Conservation (phyloP, 2,329 filamentous ascomycete genomes). For the Colletotrichum higginsianum region DNA sequence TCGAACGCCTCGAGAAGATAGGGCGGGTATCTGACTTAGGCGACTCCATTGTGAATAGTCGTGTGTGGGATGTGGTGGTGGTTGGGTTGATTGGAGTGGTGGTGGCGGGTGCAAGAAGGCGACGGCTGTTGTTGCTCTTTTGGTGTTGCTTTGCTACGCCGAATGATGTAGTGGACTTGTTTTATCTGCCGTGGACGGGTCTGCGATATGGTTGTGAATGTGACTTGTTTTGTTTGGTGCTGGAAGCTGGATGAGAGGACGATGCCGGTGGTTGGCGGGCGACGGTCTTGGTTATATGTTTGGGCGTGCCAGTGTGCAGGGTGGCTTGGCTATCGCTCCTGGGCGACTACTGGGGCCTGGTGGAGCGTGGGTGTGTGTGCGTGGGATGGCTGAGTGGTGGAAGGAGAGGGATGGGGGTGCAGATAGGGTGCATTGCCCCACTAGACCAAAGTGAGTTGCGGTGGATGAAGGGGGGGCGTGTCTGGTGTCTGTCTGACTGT, state of each 20-base stretch:
- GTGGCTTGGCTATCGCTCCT: slow-evolving; percentile 36
- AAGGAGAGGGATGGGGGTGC: slow-evolving; percentile 4
- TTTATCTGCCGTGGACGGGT: slow-evolving; percentile 7
- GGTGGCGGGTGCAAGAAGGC: slow-evolving; percentile 11
- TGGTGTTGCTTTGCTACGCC: not conserved
- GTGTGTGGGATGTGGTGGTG: slow-evolving; percentile 25
- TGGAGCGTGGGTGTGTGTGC: slow-evolving; percentile 25
- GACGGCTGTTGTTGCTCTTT: not conserved
- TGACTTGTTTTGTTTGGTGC: slow-evolving; percentile 35
- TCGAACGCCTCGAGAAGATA: slow-evolving; percentile 56
- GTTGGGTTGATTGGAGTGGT: not conserved
- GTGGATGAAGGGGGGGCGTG: slow-evolving; percentile 8
- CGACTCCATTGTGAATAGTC: slow-evolving; percentile 51
- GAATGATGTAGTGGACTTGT: not conserved
- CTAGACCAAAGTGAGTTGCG: slow-evolving; percentile 1
- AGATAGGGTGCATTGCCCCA: not conserved
- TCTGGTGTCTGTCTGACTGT: not conserved
- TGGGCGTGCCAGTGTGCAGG: slow-evolving; percentile 10
- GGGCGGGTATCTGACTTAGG: slow-evolving; percentile 48
- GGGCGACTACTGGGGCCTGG: slow-evolving; percentile 20
- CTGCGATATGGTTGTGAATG: slow-evolving; percentile 15
- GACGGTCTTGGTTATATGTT: slow-evolving; percentile 42
- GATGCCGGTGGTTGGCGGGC: slow-evolving; percentile 18
- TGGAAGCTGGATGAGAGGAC: slow-evolving; percentile 3
- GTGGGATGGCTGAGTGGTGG: slow-evolving; percentile 36